A percentile compares a stretch with the other conserved stretches of the same genome.
Conservation (phyloP, 2,329 filamentous ascomycete species). For the Colletotrichum sp. region DNA sequence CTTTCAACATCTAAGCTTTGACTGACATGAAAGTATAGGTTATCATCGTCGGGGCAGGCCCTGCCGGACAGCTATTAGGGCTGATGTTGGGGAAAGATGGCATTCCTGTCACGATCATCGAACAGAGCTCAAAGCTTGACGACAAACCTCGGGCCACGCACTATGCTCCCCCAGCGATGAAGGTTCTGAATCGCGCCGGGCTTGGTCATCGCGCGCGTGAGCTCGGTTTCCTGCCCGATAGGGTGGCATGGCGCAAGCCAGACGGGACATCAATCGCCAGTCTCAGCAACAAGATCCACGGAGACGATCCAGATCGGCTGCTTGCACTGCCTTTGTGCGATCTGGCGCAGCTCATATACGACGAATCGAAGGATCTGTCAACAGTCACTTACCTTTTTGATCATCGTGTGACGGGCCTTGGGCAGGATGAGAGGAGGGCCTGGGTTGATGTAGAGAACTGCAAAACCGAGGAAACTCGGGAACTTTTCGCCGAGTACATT, state of each 20-base stretch:
- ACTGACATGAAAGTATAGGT: not conserved
- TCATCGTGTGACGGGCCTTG: conserved; percentile 49
- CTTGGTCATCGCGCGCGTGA: conserved; percentile 50
- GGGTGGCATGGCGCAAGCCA: conserved; percentile 42
- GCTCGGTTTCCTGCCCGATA: conserved; percentile 40
- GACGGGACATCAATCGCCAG: conserved; percentile 39
- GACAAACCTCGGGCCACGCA: conserved; percentile 66
- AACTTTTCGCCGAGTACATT: conserved; percentile 54
- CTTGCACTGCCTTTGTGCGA: conserved; percentile 45
- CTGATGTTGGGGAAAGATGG: conserved; percentile 47
- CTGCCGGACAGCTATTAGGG: conserved; percentile 43
- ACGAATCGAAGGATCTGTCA: conserved; percentile 38
- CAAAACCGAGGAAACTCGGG: conserved; percentile 33
- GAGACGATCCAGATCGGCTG: conserved; percentile 43
- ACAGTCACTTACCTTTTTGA: conserved; percentile 45
- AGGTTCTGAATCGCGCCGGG: conserved; percentile 61
- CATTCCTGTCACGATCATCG: conserved; percentile 59
- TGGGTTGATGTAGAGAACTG: conserved; percentile 47
- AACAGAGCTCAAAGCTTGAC: conserved; percentile 58
- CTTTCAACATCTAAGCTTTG: not conserved
- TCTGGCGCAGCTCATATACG: conserved; percentile 45
- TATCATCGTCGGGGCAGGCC: conserved; percentile 54
- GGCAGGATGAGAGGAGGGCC: conserved; percentile 48
- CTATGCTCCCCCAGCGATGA: conserved; percentile 62
- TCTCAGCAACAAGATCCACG: conserved; percentile 37